Percentiles rank a stretch among this genome's conserved stretches.
Evolutionary conservation across 345 rosid species (phyloP).

Genomic region (Rhodamnia argentea): DNA sequence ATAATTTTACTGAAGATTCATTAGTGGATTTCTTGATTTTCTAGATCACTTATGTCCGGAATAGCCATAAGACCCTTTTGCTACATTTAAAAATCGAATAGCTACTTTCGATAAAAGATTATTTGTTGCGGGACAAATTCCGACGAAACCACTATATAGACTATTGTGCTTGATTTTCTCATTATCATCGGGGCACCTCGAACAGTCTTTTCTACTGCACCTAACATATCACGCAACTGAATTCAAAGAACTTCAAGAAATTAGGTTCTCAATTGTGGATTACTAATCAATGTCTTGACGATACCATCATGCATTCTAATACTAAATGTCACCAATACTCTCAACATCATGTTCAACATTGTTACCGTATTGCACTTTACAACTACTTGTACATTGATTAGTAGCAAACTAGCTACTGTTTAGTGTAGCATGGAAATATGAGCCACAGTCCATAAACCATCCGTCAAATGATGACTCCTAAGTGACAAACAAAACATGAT

Average conservation of each 20-base stretch:
- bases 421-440: neutral
- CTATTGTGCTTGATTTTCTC: neutral
- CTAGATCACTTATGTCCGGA: too few species aligned
- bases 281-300: neutral
- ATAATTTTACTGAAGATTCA: too few species aligned
- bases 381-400: neutral
- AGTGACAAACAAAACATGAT: neutral
- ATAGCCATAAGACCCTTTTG: too few species aligned
- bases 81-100: too few species aligned
- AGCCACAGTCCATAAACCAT: neutral
- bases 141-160: too few species aligned
- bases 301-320: neutral
- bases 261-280: neutral
- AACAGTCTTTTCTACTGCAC: neutral
- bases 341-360: neutral
- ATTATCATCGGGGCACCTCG: neutral
- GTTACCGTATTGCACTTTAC: neutral
- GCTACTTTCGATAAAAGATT: too few species aligned
- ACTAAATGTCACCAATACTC: neutral
- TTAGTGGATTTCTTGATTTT: too few species aligned
- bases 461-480: neutral
- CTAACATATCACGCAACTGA: neutral
- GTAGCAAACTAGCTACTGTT: neutral
- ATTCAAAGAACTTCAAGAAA: neutral
- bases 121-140: too few species aligned